Evolutionary conservation across 768 basidiomycete species (phyloP).

Genomic region (Boletus pseudopeckii): DNA sequence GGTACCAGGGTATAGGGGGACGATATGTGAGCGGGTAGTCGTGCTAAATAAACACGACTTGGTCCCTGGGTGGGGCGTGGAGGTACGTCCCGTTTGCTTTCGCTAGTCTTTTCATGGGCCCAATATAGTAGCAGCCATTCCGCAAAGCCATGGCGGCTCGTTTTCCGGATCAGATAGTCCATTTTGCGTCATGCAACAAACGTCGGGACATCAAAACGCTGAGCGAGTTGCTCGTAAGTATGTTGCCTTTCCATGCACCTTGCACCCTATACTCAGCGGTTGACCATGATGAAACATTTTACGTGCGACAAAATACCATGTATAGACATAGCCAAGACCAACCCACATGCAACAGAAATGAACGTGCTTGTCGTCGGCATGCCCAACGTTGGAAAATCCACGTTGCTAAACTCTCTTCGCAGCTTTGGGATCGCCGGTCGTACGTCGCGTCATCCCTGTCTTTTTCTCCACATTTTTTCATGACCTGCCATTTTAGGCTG

Average conservation of each 20-base stretch:
- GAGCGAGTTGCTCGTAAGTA: constrained; percentile 70
- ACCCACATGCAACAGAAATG: constrained; percentile 69
- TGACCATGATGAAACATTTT: neutral
- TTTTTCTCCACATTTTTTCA: neutral
- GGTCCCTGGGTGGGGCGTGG: constrained; percentile 82
- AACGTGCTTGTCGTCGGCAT: constrained; percentile 95
- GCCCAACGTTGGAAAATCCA: constrained; percentile 99
- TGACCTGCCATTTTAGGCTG: constrained; percentile 1
- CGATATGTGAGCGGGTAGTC: constrained; percentile 76
- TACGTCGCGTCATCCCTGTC: constrained; percentile 39
- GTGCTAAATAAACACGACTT: constrained; percentile 93
- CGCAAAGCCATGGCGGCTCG: constrained; percentile 64
- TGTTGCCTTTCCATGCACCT: constrained; percentile 33
- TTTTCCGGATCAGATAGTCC: constrained; percentile 64
- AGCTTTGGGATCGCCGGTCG: constrained; percentile 85
- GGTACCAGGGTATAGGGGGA: constrained; percentile 24
- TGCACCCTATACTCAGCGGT: neutral
- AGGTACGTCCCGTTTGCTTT: constrained; percentile 45
- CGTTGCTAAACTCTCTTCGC: constrained; percentile 85
- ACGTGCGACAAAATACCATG: neutral
- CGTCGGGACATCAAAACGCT: constrained; percentile 61
- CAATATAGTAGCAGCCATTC: constrained; percentile 55
- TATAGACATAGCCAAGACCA: constrained; percentile 64
- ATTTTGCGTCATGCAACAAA: constrained; percentile 73
- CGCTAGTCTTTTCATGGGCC: constrained; percentile 1